Evolutionary conservation across 1,284 basidiomycete genomes (phyloP).

Genomic region (Pseudozyma tsukubaensis): DNA sequence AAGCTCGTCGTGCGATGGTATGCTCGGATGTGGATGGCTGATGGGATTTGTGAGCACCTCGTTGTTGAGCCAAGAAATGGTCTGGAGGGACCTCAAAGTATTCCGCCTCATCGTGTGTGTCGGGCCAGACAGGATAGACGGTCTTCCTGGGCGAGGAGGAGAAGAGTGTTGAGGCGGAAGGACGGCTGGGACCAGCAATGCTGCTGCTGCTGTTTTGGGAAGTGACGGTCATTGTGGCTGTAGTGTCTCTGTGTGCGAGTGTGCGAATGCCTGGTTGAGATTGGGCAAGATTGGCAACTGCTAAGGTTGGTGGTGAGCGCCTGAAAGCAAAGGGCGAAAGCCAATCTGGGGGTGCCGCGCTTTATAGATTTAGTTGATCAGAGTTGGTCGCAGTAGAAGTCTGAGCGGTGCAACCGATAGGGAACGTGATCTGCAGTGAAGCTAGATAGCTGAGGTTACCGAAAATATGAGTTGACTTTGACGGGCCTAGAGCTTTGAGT

Average conservation of each 20-base stretch:
- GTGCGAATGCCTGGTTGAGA: neutral
- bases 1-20: slow-evolving; percentile 15
- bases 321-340: neutral
- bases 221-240: slow-evolving; percentile 13
- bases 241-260: neutral
- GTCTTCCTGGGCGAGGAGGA: slow-evolving; percentile 27
- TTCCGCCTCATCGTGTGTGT: slow-evolving; percentile 45
- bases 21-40: slow-evolving; percentile 13
- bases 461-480: neutral
- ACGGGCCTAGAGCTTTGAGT: neutral
- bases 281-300: neutral
- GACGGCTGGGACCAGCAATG: slow-evolving; percentile 31
- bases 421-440: neutral
- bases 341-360: neutral
- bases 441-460: neutral
- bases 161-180: slow-evolving; percentile 12
- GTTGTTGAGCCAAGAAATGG: slow-evolving; percentile 60
- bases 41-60: slow-evolving; percentile 32
- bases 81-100: slow-evolving; percentile 59
- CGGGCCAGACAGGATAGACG: slow-evolving; percentile 47
- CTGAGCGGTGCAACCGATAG: neutral
- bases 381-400: neutral
- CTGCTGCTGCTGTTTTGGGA: slow-evolving; percentile 5
- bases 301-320: neutral
- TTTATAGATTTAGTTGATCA: neutral